A percentile compares a stretch with the other conserved stretches of the same genome.
These are phyloP conservation scores for Agrostemma githago DNA, from an alignment of 148 eudicot species.

Conservation along the genomic window DNA sequence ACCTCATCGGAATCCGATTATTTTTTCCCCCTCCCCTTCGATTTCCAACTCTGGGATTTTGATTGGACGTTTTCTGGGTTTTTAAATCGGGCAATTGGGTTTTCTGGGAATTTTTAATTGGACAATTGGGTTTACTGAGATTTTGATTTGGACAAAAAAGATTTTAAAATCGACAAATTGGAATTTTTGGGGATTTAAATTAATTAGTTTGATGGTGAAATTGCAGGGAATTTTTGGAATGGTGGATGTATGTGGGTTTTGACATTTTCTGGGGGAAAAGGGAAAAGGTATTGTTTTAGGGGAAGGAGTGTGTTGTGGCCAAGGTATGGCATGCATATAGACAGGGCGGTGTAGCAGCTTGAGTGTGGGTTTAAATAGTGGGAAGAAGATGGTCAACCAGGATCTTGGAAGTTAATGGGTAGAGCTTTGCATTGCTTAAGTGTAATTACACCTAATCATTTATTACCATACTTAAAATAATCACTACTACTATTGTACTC, in stretches of 20 bases:
- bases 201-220: background rate
- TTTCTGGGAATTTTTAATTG: background rate
- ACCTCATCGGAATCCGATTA: slow-evolving; percentile 8
- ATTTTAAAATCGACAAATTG: too few relatives aligned
- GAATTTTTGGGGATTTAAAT: background rate
- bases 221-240: background rate
- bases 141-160: background rate
- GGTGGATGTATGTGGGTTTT: background rate
- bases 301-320: background rate
- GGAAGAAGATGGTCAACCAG: background rate
- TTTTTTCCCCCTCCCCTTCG: background rate
- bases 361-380: background rate
- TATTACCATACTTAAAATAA: background rate
- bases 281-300: background rate
- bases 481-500: too few relatives aligned
- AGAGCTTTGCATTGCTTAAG: background rate
- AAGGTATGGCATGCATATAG: background rate
- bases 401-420: background rate
- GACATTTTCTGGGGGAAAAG: background rate
- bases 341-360: background rate
- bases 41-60: background rate
- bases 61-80: background rate
- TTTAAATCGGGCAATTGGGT: background rate
- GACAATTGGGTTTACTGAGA: background rate
- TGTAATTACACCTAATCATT: background rate